Evolutionary conservation across 2,329 filamentous ascomycete species (phyloP).

Genomic region (Fusarium albidum): DNA sequence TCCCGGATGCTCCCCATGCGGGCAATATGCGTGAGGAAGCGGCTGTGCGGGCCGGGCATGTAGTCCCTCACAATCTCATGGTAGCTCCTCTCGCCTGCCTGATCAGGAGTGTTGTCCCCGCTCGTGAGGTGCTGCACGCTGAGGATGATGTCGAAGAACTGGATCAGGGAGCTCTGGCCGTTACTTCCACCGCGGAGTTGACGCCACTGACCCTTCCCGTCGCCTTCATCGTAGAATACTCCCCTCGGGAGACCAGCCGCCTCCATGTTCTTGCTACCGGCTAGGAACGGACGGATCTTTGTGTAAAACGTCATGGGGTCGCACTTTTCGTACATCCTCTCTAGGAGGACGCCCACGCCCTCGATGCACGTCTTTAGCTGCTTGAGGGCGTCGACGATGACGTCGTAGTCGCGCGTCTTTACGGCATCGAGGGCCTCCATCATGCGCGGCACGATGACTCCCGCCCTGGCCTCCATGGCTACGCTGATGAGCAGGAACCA

Average conservation of each 20-base stretch:
- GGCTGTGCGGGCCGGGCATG: slow-evolving; percentile 86
- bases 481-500: slow-evolving; percentile 95
- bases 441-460: slow-evolving; percentile 78
- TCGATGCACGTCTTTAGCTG: slow-evolving; percentile 73
- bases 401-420: slow-evolving; percentile 63
- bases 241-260: slow-evolving; percentile 83
- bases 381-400: slow-evolving; percentile 70
- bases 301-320: slow-evolving; percentile 90
- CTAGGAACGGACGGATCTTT: slow-evolving; percentile 85
- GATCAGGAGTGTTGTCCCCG: slow-evolving; percentile 42
- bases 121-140: slow-evolving; percentile 76
- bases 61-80: slow-evolving; percentile 80
- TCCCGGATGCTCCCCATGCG: slow-evolving; percentile 77
- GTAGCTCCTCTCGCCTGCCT: slow-evolving; percentile 48
- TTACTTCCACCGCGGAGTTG: slow-evolving; percentile 92
- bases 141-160: slow-evolving; percentile 89
- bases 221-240: slow-evolving; percentile 82
- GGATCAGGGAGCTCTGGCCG: slow-evolving; percentile 89
- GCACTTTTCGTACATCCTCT: slow-evolving; percentile 89
- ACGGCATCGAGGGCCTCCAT: slow-evolving; percentile 77
- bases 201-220: slow-evolving; percentile 71
- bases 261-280: slow-evolving; percentile 92
- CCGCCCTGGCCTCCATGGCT: slow-evolving; percentile 86
- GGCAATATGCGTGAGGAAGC: slow-evolving; percentile 77
- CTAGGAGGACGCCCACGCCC: slow-evolving; percentile 71